A percentile compares a stretch with the other conserved stretches of the same genome.
Conservation (phyloP, 768 basidiomycete species). For the Trametes punicea region DNA sequence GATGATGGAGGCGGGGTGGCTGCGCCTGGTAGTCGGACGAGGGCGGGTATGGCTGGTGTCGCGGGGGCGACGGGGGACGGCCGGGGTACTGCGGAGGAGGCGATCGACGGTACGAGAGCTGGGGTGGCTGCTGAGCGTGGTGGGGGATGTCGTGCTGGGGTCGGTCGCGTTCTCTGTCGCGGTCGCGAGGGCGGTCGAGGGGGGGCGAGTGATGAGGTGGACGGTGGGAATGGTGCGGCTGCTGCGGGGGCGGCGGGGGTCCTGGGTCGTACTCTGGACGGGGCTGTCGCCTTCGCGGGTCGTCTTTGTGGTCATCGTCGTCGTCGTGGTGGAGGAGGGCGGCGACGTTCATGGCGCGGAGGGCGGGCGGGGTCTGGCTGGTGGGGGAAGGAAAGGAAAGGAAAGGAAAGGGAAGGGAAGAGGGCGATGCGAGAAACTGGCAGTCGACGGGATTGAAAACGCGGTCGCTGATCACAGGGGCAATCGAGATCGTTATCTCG, state of each 20-base stretch:
- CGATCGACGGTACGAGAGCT: constrained; percentile 18
- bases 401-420: constrained; percentile 20
- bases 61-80: constrained; percentile 18
- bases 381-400: constrained; percentile 14
- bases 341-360: constrained; percentile 59
- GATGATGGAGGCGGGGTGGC: constrained; percentile 18
- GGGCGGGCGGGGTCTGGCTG: constrained; percentile 9
- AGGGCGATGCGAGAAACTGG: constrained; percentile 27
- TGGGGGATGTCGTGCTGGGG: constrained; percentile 21
- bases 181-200: constrained; percentile 23
- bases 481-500: constrained; percentile 33
- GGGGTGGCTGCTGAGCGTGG: constrained; percentile 20
- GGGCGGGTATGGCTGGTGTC: constrained; percentile 16
- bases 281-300: constrained; percentile 33
- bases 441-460: constrained; percentile 24
- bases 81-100: constrained; percentile 17
- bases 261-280: constrained; percentile 32
- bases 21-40: constrained; percentile 12
- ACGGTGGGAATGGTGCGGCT: constrained; percentile 28
- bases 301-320: constrained; percentile 67
- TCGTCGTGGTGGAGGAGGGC: constrained; percentile 61
- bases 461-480: constrained; percentile 32
- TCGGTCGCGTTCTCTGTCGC: constrained; percentile 25
- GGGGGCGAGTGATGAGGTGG: constrained; percentile 29
- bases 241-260: constrained; percentile 26